Evolutionary conservation across 345 rosid species (phyloP).

Genomic region (Trapa incisa): DNA sequence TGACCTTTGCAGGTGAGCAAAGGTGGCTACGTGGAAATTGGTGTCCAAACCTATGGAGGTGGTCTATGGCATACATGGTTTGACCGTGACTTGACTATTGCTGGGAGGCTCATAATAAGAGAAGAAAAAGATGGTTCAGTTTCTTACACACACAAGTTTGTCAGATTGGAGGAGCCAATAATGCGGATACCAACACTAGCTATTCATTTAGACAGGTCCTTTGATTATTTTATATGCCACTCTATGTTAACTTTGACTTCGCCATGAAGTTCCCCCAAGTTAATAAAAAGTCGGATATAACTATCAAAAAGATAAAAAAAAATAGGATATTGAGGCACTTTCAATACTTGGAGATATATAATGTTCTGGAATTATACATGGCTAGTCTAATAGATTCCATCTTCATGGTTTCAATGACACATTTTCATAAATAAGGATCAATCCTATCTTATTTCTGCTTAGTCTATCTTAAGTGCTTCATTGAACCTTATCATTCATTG

Average conservation of each 20-base stretch:
- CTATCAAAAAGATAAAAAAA: not conserved
- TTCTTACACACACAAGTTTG: conserved; percentile 55
- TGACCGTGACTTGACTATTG: conserved; percentile 92
- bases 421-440: not conserved
- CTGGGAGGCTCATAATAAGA: conserved; percentile 71
- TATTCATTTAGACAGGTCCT: conserved; percentile 84
- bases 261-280: not conserved
- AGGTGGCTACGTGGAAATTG: conserved; percentile 79
- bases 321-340: not conserved
- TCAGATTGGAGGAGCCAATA: conserved; percentile 74
- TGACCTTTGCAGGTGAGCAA: conserved; percentile 42
- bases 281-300: too few species aligned
- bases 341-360: not conserved
- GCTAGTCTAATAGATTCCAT: not conserved
- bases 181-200: conserved; percentile 92
- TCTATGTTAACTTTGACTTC: not conserved
- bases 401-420: not conserved
- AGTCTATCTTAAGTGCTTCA: not conserved
- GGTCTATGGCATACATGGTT: conserved; percentile 99
- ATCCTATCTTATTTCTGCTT: not conserved
- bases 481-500: conserved; percentile 3
- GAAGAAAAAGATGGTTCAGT: conserved; percentile 44
- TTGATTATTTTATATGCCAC: not conserved
- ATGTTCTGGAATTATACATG: not conserved
- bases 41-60: conserved; percentile 89